phyloP scores from a whole-genome alignment of 306 rosid species.

The Lupinus albus region DNA sequence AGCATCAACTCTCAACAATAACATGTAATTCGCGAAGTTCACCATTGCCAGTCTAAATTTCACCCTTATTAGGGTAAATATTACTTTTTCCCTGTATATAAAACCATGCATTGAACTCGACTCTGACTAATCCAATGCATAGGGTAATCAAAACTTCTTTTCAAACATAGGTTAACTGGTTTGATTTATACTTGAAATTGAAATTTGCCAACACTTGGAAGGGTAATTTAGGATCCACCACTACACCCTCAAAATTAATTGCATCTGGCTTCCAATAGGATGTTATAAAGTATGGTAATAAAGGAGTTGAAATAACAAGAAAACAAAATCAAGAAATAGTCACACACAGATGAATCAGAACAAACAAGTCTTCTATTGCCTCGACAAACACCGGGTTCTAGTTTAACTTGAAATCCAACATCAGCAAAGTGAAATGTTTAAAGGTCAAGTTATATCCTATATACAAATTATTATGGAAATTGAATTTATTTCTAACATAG shows the following conservation, averaged over 20 bases:
- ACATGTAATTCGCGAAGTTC: conserved; percentile 33
- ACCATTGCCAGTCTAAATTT: conserved; percentile 21
- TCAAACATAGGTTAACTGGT: neutral
- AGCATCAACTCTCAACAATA: conserved; percentile 39
- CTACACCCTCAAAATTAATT: conserved; percentile 11
- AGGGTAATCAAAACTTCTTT: conserved; percentile 5
- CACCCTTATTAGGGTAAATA: conserved; percentile 17
- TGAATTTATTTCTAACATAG: conserved; percentile 5
- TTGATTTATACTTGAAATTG: conserved; percentile 1
- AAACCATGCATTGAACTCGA: conserved; percentile 17
- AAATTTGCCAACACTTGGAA: conserved; percentile 2
- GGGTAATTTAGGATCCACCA: neutral
- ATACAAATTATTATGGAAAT: neutral
- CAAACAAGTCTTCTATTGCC: conserved; percentile 13
- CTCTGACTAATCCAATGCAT: conserved; percentile 7
- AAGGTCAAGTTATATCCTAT: neutral
- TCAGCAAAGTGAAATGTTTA: conserved; percentile 12
- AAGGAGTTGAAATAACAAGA: neutral
- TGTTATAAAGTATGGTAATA: neutral
- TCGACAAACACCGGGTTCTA: conserved; percentile 13
- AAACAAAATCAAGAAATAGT: neutral
- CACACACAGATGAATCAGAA: neutral
- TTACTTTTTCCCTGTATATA: conserved; percentile 2
- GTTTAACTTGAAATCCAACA: conserved; percentile 6
- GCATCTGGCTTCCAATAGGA: neutral